Evolutionary conservation across 495 filamentous ascomycete genomes (phyloP).

Genomic region (Tuber umbilicatum): DNA sequence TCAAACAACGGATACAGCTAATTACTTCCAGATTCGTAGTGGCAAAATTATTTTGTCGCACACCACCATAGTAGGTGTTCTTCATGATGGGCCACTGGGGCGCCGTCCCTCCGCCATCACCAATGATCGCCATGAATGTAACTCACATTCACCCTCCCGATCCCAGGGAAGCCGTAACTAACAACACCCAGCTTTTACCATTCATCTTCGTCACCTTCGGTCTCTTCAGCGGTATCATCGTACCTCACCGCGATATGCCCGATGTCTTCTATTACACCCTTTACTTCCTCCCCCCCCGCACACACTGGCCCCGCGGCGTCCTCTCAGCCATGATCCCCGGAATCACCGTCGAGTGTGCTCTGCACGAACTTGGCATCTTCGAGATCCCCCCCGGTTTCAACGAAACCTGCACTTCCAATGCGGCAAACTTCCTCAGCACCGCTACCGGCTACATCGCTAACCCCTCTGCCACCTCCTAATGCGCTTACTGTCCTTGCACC

Average conservation of each 20-base stretch:
- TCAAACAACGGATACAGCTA: constrained; percentile 55
- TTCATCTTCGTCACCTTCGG: constrained; percentile 75
- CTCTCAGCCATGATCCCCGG: constrained; percentile 55
- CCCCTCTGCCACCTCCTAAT: constrained; percentile 45
- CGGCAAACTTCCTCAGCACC: constrained; percentile 49
- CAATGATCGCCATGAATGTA: constrained; percentile 72
- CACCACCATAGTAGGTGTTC: constrained; percentile 59
- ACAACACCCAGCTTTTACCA: constrained; percentile 41
- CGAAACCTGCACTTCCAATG: constrained; percentile 22
- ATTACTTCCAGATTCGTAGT: constrained; percentile 46
- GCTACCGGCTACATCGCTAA: constrained; percentile 45
- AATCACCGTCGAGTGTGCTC: constrained; percentile 46
- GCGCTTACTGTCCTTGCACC: constrained; percentile 68
- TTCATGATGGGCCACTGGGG: constrained; percentile 87
- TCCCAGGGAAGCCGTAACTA: constrained; percentile 42
- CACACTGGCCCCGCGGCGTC: constrained; percentile 70
- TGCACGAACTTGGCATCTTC: constrained; percentile 59
- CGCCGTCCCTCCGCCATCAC: constrained; percentile 68
- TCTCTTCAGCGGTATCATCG: constrained; percentile 69
- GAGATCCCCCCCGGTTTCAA: constrained; percentile 56
- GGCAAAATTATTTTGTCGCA: neutral
- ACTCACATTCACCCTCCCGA: constrained; percentile 7
- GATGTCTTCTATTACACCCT: constrained; percentile 75
- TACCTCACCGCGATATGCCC: constrained; percentile 54
- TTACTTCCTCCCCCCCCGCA: constrained; percentile 65